These are phyloP conservation scores for Trichoderma sp. DNA, from an alignment of 2,329 filamentous ascomycete genomes.

Conservation along the genomic window DNA sequence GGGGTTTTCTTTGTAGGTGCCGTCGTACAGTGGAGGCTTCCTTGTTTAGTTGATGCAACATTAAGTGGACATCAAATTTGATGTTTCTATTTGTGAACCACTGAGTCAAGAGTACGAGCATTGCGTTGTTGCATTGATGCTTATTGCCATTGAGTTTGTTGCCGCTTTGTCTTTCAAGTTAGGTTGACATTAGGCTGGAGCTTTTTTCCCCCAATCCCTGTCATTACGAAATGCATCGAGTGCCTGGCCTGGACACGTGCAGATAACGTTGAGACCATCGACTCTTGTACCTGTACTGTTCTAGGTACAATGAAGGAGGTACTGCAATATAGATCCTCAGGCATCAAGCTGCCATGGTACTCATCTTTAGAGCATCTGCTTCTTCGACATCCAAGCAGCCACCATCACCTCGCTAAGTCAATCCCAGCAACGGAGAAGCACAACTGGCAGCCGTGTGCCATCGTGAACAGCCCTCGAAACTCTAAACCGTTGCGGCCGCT, in stretches of 20 bases:
- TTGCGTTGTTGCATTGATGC: neutral
- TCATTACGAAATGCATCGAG: neutral
- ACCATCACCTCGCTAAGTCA: neutral
- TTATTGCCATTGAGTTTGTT: neutral
- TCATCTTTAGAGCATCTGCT: neutral
- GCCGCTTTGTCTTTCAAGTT: neutral
- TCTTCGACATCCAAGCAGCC: neutral
- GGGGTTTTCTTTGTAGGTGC: neutral
- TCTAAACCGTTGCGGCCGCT: conserved; percentile 8
- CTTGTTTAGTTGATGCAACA: neutral
- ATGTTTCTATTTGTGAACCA: neutral
- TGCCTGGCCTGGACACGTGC: neutral
- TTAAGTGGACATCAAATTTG: neutral
- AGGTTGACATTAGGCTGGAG: neutral
- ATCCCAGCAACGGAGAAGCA: neutral
- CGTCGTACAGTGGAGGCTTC: neutral
- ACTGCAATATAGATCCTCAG: neutral
- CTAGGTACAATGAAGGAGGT: too few species aligned
- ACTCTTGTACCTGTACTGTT: neutral
- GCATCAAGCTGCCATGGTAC: neutral
- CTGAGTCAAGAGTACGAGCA: neutral
- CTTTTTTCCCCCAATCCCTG: neutral
- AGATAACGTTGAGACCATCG: neutral
- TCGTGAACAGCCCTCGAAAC: neutral
- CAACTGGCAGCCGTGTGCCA: neutral